Evolutionary conservation across 352 stramenopile species (phyloP).

Genomic region (Elongisporangium anandrum): DNA sequence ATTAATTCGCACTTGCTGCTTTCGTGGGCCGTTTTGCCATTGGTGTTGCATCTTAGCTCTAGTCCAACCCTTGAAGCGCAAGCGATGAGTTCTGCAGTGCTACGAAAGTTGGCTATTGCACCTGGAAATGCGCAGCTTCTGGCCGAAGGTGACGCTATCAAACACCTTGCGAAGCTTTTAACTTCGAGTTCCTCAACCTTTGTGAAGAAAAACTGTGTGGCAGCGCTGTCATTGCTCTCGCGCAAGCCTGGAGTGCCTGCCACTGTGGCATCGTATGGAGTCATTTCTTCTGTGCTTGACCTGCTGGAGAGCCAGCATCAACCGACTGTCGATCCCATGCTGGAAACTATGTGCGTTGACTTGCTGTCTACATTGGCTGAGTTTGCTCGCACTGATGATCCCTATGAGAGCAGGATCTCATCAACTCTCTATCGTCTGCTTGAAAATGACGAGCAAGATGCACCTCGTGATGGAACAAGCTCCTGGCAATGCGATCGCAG

Average conservation of each 20-base stretch:
- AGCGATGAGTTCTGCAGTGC: slow-evolving; percentile 44
- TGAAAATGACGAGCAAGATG: slow-evolving; percentile 38
- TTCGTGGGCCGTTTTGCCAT: slow-evolving; percentile 32
- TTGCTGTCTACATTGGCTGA: slow-evolving; percentile 54
- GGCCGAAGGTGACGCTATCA: slow-evolving; percentile 49
- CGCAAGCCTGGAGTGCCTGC: slow-evolving; percentile 38
- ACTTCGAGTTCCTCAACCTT: slow-evolving; percentile 23
- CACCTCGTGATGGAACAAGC: neutral
- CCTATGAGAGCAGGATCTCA: slow-evolving; percentile 45
- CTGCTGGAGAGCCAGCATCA: slow-evolving; percentile 32
- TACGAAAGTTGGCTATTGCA: slow-evolving; percentile 62
- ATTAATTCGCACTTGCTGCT: slow-evolving; percentile 61
- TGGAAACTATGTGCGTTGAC: slow-evolving; percentile 67
- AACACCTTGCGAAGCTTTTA: slow-evolving; percentile 46
- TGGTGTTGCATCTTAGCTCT: slow-evolving; percentile 55
- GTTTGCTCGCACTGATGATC: slow-evolving; percentile 49
- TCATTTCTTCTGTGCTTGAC: slow-evolving; percentile 50
- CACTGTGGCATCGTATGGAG: slow-evolving; percentile 47
- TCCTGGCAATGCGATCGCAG: slow-evolving; percentile 55
- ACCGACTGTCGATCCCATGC: slow-evolving; percentile 13
- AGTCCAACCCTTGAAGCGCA: slow-evolving; percentile 20
- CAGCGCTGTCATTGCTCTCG: slow-evolving; percentile 53
- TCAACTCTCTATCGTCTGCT: slow-evolving; percentile 56
- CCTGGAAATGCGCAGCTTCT: slow-evolving; percentile 65
- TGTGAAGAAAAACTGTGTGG: slow-evolving; percentile 67